Base-by-base conservation (phyloP, 345 rosid genomes). In the Eutrema yunnanense region DNA sequence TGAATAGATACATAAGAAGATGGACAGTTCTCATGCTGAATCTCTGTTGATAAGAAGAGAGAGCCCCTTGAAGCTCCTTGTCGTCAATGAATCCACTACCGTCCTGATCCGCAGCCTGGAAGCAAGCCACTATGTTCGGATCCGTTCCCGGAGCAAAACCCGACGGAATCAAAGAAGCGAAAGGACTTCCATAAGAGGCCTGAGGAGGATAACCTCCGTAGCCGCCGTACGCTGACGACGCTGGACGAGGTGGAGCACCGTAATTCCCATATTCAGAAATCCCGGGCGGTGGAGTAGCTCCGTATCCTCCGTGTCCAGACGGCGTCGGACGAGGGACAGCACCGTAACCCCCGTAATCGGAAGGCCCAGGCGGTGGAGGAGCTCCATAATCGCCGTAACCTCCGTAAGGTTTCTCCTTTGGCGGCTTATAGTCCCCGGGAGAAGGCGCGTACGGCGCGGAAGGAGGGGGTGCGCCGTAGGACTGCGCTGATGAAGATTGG, bases 61-160 rank as follows among this genome's bases (percentile, higher is more conserved):
- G 83, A 32, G 96, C 99, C 52, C 86, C 83, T 80, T 95, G 96
- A 57, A 91, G 82, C 78, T 95, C 99, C 65, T 82, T 89, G 38
- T 95, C 99, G 55, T 95, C 97, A 62, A 92, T 89, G 40, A 89
- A 71, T 0, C 96, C 97, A 72, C 99, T 95, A 8, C 90, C 82
- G 72, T 95, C 99, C 78, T 77, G 88, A 80, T 92, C 97, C 11
- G 99, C 97, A 62, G 79, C 36, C 69, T 87, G 92, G 60, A 91
- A 94, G 71, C 92, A 84, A 34, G 96, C 88, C 68, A 95, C 79
- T 53, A 95, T 52, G 78, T 41, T 85, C 27, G 99, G 93, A 78
- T 91, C 96, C n/a, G 96, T 91, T 4, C 92, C 96, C 8, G 95
- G 96, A 14, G 96, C 88, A 72, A 94, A 95, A 42, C 83, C 62